Percentiles rank a stretch among this genome's conserved stretches.
phyloP scores from a whole-genome alignment of 345 rosid genomes.

The Citrus unshiu region DNA sequence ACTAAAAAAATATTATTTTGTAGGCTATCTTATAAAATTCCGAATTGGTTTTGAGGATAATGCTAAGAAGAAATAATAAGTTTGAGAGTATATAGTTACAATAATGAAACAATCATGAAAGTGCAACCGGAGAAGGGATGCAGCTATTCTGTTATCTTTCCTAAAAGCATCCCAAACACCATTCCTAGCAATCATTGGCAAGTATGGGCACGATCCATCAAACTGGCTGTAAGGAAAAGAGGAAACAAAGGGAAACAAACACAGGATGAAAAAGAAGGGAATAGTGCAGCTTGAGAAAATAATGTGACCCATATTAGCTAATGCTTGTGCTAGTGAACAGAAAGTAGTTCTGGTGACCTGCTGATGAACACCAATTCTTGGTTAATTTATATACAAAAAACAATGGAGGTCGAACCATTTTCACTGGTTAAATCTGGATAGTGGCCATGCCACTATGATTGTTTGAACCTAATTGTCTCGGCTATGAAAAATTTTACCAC shows the following conservation, averaged over 20 bases:
- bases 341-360: neutral
- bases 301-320: conserved; percentile 22
- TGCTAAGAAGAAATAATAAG: neutral
- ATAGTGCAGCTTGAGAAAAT: conserved; percentile 12
- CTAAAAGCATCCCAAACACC: conserved; percentile 62
- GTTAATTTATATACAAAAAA: conserved; percentile 27
- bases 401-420: neutral
- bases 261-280: conserved; percentile 5
- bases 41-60: neutral
- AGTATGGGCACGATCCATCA: conserved; percentile 57
- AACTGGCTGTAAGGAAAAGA: conserved; percentile 25
- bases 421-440: conserved; percentile 26
- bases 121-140: conserved; percentile 84
- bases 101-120: conserved; percentile 87
- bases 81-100: conserved; percentile 28
- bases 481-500: neutral
- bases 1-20: neutral
- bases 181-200: conserved; percentile 52
- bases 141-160: conserved; percentile 71
- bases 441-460: conserved; percentile 37
- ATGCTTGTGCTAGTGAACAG: too few relatives aligned
- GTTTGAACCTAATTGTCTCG: conserved; percentile 25
- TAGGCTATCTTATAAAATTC: neutral
- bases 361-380: neutral
- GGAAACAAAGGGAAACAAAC: conserved; percentile 17